These are phyloP conservation scores for Monilinia aucupariae DNA, from an alignment of 2,329 filamentous ascomycete genomes.

Conservation along the genomic window DNA sequence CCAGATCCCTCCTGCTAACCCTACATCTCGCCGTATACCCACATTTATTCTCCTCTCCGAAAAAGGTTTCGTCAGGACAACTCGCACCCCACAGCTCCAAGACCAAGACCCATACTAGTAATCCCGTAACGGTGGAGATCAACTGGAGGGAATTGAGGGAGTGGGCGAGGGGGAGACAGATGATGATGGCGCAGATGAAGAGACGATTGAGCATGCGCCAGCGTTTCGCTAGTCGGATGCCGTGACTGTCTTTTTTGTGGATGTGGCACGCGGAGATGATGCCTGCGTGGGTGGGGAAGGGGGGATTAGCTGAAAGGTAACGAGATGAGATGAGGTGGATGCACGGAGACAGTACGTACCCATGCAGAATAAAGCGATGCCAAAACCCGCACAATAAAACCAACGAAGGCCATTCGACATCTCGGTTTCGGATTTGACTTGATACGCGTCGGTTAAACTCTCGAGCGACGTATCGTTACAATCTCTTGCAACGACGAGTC, in stretches of 20 bases:
- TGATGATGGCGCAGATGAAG: slow-evolving; percentile 45
- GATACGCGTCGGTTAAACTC: slow-evolving; percentile 47
- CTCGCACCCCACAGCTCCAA: slow-evolving; percentile 48
- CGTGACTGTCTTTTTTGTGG: slow-evolving; percentile 47
- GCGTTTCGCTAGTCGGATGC: slow-evolving; percentile 41
- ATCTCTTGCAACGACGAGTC: slow-evolving; percentile 55
- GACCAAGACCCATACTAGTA: slow-evolving; percentile 43
- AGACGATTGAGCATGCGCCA: slow-evolving; percentile 48
- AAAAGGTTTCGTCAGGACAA: slow-evolving; percentile 42
- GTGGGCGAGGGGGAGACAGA: slow-evolving; percentile 49
- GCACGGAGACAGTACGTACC: slow-evolving; percentile 21
- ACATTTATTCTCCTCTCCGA: slow-evolving; percentile 37
- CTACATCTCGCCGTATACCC: slow-evolving; percentile 42
- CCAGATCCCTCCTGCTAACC: slow-evolving; percentile 21
- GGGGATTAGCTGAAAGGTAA: neutral
- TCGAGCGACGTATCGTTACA: slow-evolving; percentile 43
- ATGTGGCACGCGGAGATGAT: slow-evolving; percentile 51
- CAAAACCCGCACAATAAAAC: slow-evolving; percentile 60
- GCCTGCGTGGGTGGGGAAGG: slow-evolving; percentile 24
- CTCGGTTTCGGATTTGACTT: slow-evolving; percentile 44
- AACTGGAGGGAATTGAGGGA: slow-evolving; percentile 43
- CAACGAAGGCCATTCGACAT: slow-evolving; percentile 51
- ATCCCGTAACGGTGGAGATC: slow-evolving; percentile 41
- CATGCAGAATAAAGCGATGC: slow-evolving; percentile 50
- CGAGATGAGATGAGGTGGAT: neutral